phyloP scores from a whole-genome alignment of 2,329 filamentous ascomycete species.

The Xylaria sp. region DNA sequence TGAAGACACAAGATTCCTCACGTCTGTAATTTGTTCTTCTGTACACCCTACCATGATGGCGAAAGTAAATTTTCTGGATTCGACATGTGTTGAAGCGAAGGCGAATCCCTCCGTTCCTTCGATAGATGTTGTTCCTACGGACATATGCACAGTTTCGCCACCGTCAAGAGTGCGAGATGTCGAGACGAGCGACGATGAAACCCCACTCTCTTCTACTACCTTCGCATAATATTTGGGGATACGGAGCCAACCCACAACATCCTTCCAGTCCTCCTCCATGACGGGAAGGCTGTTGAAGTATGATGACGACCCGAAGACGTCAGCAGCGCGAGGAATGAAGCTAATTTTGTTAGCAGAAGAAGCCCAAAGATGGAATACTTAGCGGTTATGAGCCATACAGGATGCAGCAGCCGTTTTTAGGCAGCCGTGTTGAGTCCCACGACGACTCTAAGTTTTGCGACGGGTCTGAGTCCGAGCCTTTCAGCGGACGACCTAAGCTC shows the following conservation, averaged over 20 bases:
- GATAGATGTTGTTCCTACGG: not conserved
- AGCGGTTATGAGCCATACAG: not conserved
- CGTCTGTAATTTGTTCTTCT: not conserved
- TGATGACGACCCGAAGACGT: not conserved
- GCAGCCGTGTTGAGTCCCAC: too few species aligned
- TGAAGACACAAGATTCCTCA: not conserved
- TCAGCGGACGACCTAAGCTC: too few species aligned
- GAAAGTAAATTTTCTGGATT: not conserved
- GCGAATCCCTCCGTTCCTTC: not conserved
- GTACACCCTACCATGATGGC: slow-evolving; percentile 2
- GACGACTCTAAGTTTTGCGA: too few species aligned
- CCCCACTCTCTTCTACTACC: too few species aligned
- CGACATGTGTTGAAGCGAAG: not conserved
- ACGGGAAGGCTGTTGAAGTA: not conserved
- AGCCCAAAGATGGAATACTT: too few species aligned
- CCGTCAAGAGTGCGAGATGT: not conserved
- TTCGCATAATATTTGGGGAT: too few species aligned
- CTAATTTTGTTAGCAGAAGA: not conserved
- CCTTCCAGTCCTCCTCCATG: not conserved
- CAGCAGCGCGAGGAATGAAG: not conserved
- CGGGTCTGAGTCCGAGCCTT: too few species aligned
- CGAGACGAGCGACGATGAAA: not conserved
- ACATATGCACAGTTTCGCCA: not conserved
- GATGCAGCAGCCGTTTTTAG: not conserved
- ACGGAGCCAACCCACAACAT: not conserved